A percentile compares a stretch with the other conserved stretches of the same genome.
These are phyloP conservation scores for Tuctoria greenei DNA, from an alignment of 176 grass and related monocot species.

Conservation along the genomic window DNA sequence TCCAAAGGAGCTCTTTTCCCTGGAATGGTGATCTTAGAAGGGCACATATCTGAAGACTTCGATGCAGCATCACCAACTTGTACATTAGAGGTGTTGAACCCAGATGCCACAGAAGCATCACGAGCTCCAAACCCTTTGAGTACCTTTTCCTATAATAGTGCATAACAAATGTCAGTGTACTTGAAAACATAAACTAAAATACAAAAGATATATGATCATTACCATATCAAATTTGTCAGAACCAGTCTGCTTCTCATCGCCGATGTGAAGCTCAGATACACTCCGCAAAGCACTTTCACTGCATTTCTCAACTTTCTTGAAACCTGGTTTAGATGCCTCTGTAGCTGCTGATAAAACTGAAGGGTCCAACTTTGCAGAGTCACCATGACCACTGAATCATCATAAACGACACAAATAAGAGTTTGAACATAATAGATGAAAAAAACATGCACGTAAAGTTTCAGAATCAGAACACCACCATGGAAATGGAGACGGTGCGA, in stretches of 20 bases:
- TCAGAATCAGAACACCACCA: conserved; percentile 37
- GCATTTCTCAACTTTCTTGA: conserved; percentile 60
- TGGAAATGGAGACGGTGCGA: conserved; percentile 27
- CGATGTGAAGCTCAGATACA: conserved; percentile 81
- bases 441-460: not conserved
- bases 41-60: conserved; percentile 44
- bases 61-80: conserved; percentile 37
- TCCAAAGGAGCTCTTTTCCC: conserved; percentile 74
- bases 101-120: conserved; percentile 42
- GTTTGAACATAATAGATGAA: not conserved
- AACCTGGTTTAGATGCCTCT: conserved; percentile 45
- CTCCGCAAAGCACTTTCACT: conserved; percentile 66
- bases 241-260: conserved; percentile 58
- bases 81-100: conserved; percentile 22
- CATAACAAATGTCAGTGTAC: not conserved
- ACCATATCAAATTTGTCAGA: conserved; percentile 88
- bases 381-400: conserved; percentile 28
- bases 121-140: conserved; percentile 77
- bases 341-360: conserved; percentile 9
- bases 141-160: conserved; percentile 73
- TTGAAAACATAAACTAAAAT: not conserved
- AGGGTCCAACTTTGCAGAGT: conserved; percentile 33
- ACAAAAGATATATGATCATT: conserved; percentile 9
- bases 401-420: conserved; percentile 20
- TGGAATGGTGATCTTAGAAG: conserved; percentile 65